A percentile compares a stretch with the other conserved stretches of the same genome.
Conservation (phyloP, 2,329 filamentous ascomycete genomes). For the Penicillium sp. region DNA sequence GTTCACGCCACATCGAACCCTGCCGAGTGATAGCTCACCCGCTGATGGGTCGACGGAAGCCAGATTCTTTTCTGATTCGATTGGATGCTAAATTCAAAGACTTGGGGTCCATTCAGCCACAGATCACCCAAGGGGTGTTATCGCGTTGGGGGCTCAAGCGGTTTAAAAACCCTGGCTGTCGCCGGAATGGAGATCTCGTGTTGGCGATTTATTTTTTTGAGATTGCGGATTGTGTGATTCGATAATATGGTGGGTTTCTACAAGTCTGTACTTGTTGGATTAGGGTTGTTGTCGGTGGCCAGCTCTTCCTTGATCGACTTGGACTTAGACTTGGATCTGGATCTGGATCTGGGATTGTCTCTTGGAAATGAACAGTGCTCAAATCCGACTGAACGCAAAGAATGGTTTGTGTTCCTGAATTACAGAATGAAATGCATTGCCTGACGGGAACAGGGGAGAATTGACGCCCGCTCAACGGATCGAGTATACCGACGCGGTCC, state of each 20-base stretch:
- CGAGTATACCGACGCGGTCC: constrained; percentile 27
- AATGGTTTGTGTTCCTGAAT: constrained; percentile 12
- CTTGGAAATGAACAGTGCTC: not conserved
- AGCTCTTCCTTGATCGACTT: not conserved
- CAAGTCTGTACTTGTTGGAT: not conserved
- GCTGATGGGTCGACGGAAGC: not conserved
- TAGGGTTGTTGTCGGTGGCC: not conserved
- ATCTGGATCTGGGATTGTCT: not conserved
- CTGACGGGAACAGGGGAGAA: constrained; percentile 18
- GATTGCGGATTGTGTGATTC: not conserved
- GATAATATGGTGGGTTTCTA: constrained; percentile 7
- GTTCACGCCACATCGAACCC: not conserved
- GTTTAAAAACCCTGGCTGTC: not conserved
- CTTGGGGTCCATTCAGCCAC: not conserved
- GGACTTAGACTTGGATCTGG: not conserved
- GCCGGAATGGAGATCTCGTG: not conserved
- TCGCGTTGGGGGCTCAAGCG: not conserved
- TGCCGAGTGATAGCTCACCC: constrained; percentile 7
- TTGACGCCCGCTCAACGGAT: constrained; percentile 18
- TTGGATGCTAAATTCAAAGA: not conserved
- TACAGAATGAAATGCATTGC: not conserved
- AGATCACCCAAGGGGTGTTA: constrained; percentile 8
- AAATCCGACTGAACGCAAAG: constrained; percentile 8
- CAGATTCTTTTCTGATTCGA: not conserved
- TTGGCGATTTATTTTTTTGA: not conserved